These are phyloP conservation scores for Medicago ruthenica DNA, from an alignment of 306 rosid genomes.

Conservation along the genomic window DNA sequence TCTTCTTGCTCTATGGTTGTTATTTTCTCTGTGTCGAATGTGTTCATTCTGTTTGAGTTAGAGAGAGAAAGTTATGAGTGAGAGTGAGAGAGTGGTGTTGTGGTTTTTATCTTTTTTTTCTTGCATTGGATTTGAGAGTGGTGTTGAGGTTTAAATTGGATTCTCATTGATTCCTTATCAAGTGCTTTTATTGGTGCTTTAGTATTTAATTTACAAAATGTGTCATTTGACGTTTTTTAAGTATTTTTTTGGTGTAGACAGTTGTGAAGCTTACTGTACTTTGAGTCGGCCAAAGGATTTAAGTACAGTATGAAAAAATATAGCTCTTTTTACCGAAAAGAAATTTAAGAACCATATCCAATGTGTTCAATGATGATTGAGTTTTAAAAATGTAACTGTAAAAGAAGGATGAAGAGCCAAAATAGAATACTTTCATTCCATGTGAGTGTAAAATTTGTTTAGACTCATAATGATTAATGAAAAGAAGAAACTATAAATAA, in stretches of 20 bases:
- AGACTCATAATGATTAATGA: no score
- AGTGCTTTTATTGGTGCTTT: background rate
- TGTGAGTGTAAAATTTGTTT: no score
- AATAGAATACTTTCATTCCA: no score
- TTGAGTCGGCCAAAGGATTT: background rate
- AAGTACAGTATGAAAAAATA: no score
- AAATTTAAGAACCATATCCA: no score
- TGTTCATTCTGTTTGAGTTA: background rate
- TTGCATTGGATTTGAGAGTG: background rate
- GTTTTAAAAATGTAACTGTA: no score
- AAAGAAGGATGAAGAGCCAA: no score
- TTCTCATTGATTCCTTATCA: background rate
- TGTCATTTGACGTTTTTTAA: background rate
- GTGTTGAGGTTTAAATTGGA: no score
- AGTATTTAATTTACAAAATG: background rate
- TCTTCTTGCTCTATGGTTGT: background rate
- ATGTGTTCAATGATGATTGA: no score
- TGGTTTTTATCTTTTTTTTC: background rate
- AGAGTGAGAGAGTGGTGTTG: background rate
- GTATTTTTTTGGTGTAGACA: background rate
- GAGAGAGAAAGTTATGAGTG: background rate
- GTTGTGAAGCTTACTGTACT: background rate
- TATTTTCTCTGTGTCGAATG: slow-evolving; percentile 24
- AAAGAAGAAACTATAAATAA: no score
- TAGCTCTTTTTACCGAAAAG: no score